Conservation (phyloP, 305 asterid species). For the Withania somnifera region DNA sequence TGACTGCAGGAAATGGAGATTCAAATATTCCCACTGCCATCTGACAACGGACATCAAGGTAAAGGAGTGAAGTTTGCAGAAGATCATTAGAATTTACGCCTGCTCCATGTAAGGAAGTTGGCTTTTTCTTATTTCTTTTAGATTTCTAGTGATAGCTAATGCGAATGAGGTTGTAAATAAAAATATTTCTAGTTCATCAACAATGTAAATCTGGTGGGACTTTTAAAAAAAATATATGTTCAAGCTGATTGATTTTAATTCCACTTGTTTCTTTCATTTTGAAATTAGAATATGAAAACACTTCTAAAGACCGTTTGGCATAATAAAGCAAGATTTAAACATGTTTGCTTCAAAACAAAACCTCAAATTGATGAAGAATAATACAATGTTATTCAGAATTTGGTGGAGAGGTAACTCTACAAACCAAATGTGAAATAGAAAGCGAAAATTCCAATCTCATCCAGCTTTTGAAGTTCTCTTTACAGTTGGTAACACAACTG, state of each 20-base stretch:
- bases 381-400: not conserved
- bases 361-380: not conserved
- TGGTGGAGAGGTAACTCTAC: not conserved
- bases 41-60: not conserved
- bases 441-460: conserved; percentile 14
- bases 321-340: too few relatives aligned
- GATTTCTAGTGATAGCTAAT: not conserved
- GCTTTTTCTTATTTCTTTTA: not conserved
- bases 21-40: not conserved
- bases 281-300: too few relatives aligned
- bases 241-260: too few relatives aligned
- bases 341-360: not conserved
- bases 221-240: too few relatives aligned
- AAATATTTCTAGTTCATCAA: not conserved
- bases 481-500: conserved; percentile 67
- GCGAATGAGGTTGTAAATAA: not conserved
- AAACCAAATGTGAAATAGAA: not conserved
- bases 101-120: not conserved
- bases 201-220: too few relatives aligned
- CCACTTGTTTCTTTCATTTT: too few relatives aligned
- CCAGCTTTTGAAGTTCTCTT: conserved; percentile 93
- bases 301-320: too few relatives aligned
- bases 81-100: not conserved
- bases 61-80: not conserved
- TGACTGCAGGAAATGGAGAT: not conserved